These are phyloP conservation scores for Lipomyces spencermartinsiae DNA, from an alignment of 805 yeast species.

Conservation along the genomic window DNA sequence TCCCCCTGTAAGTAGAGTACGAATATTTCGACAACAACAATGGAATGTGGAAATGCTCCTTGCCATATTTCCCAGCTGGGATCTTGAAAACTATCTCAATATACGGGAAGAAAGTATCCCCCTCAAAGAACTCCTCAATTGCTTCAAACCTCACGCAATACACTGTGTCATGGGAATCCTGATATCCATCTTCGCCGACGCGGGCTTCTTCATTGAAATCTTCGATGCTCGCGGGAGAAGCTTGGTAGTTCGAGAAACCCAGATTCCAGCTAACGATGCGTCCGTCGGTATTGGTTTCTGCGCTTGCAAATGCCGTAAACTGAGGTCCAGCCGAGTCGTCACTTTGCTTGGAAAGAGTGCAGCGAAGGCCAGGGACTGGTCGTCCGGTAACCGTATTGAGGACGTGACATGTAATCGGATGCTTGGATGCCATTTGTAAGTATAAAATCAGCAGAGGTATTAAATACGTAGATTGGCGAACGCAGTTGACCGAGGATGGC, in stretches of 20 bases:
- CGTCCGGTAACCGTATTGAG: constrained; percentile 82
- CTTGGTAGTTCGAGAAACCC: not conserved
- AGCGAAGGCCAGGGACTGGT: constrained; percentile 80
- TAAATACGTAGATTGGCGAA: not conserved
- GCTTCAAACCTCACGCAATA: constrained; percentile 72
- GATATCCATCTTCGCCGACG: constrained; percentile 20
- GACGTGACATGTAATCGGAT: constrained; percentile 87
- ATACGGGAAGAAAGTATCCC: constrained; percentile 79
- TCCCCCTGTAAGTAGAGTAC: constrained; percentile 90
- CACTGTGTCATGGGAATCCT: constrained; percentile 5
- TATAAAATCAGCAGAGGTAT: not conserved
- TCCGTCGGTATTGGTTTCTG: constrained; percentile 80
- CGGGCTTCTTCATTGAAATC: constrained; percentile 51
- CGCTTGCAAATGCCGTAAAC: constrained; percentile 62
- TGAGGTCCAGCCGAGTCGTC: constrained; percentile 16
- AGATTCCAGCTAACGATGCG: constrained; percentile 70
- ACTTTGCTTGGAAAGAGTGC: constrained; percentile 52
- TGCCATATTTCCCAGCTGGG: constrained; percentile 54
- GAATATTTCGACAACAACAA: constrained; percentile 82
- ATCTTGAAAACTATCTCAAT: constrained; percentile 81
- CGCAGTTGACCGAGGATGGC: not conserved
- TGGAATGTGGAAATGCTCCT: constrained; percentile 88
- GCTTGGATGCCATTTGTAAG: constrained; percentile 42
- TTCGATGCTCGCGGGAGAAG: constrained; percentile 1
- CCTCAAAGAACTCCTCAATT: constrained; percentile 68